Percentiles rank a stretch among this genome's conserved stretches.
Evolutionary conservation across 192 early-diverging fungal species (phyloP).

Genomic region (Obelidium mucronatum): DNA sequence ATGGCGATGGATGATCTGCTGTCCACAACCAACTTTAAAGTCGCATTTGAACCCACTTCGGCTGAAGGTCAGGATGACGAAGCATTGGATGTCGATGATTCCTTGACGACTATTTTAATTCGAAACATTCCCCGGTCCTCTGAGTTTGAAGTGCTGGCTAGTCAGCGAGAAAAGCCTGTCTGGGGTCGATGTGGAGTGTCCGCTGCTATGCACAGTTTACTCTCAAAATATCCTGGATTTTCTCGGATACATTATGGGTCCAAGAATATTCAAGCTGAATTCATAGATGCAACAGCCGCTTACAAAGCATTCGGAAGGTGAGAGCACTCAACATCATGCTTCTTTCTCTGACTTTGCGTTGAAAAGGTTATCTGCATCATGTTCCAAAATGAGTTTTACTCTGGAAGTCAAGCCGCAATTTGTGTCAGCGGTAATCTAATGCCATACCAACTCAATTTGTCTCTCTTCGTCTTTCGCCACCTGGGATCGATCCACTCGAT

Average conservation of each 20-base stretch:
- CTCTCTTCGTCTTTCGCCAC: slow-evolving; percentile 8
- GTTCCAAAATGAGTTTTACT: background rate
- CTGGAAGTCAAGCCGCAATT: too few relatives aligned
- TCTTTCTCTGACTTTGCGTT: background rate
- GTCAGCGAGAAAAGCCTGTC: background rate
- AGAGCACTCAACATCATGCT: background rate
- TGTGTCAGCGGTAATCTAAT: background rate
- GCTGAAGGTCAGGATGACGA: background rate
- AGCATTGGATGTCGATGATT: background rate
- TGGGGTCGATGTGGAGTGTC: slow-evolving; percentile 4
- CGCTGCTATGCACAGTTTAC: background rate
- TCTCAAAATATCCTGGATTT: background rate
- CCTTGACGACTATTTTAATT: slow-evolving; percentile 6
- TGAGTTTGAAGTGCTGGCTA: background rate
- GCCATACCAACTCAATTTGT: background rate
- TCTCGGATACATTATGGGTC: background rate
- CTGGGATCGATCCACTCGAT: background rate
- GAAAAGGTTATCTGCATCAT: background rate
- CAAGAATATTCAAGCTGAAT: background rate
- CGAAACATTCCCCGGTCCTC: slow-evolving; percentile 1
- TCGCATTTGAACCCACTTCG: background rate
- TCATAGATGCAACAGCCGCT: background rate
- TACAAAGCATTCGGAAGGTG: slow-evolving; percentile 1
- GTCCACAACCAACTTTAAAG: background rate
- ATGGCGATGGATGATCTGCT: slow-evolving; percentile 11